A percentile compares a stretch with the other conserved stretches of the same genome.
Evolutionary conservation across 306 rosid genomes (phyloP).

Genomic region (Vigna mungo): DNA sequence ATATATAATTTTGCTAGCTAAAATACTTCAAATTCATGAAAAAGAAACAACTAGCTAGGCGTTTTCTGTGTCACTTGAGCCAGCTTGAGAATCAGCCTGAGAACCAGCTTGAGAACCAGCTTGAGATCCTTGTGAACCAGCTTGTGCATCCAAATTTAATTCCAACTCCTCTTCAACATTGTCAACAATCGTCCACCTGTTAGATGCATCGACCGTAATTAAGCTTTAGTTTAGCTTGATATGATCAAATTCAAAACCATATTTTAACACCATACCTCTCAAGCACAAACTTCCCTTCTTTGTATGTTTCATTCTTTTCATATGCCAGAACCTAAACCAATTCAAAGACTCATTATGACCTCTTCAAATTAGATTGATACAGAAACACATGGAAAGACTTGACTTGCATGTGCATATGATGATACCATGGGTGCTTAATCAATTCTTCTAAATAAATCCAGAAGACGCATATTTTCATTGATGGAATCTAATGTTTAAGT

Average conservation of each 20-base stretch:
- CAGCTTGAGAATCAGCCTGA: slow-evolving; percentile 43
- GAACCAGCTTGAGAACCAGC: slow-evolving; percentile 65
- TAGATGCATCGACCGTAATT: slow-evolving; percentile 16
- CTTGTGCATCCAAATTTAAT: slow-evolving; percentile 59
- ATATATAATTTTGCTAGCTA: slow-evolving; percentile 44
- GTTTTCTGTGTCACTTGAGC: slow-evolving; percentile 76
- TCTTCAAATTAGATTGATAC: slow-evolving; percentile 3
- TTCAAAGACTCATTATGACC: slow-evolving; percentile 24
- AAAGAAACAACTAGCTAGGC: slow-evolving; percentile 52
- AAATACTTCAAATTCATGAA: slow-evolving; percentile 22
- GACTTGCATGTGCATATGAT: slow-evolving; percentile 2
- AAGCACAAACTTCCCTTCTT: slow-evolving; percentile 89
- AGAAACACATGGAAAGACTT: neutral
- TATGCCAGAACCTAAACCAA: slow-evolving; percentile 71
- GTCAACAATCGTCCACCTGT: slow-evolving; percentile 72
- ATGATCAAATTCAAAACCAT: slow-evolving; percentile 14
- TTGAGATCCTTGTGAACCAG: slow-evolving; percentile 52
- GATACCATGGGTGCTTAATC: neutral
- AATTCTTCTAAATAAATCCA: slow-evolving; percentile 30
- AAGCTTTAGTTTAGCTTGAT: slow-evolving; percentile 25
- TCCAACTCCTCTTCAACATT: slow-evolving; percentile 58
- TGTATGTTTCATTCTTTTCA: slow-evolving; percentile 72
- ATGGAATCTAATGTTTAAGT: slow-evolving; percentile 18
- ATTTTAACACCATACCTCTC: slow-evolving; percentile 60
- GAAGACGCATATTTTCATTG: slow-evolving; percentile 8